A percentile compares a stretch with the other conserved stretches of the same genome.
Evolutionary conservation across 352 stramenopile genomes (phyloP).

Genomic region (Phytopythium litorale): DNA sequence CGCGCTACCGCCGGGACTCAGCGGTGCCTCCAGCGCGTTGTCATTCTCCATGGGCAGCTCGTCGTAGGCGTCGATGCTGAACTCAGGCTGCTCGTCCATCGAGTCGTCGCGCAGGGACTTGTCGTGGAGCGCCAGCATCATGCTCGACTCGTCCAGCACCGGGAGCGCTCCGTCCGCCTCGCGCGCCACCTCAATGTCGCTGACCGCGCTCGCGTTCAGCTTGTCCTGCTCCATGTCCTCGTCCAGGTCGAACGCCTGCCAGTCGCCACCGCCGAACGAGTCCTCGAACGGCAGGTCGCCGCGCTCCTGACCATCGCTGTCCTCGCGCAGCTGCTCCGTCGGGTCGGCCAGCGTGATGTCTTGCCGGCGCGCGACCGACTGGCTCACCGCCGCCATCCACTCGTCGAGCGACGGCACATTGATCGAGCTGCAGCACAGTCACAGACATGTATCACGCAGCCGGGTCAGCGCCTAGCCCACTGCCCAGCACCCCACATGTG

Average conservation of each 20-base stretch:
- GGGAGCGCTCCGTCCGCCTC: constrained; percentile 53
- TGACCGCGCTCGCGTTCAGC: constrained; percentile 65
- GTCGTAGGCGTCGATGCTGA: constrained; percentile 61
- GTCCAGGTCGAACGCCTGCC: constrained; percentile 82
- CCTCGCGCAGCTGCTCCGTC: constrained; percentile 39
- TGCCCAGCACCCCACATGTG: neutral
- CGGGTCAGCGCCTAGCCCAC: neutral
- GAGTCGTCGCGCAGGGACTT: constrained; percentile 49
- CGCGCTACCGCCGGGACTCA: constrained; percentile 35
- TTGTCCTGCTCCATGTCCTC: constrained; percentile 44
- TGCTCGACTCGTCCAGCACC: constrained; percentile 49
- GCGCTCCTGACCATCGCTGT: constrained; percentile 46
- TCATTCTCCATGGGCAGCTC: constrained; percentile 55
- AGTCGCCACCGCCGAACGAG: constrained; percentile 73
- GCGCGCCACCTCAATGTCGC: constrained; percentile 81
- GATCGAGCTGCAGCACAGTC: constrained; percentile 40
- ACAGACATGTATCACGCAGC: neutral
- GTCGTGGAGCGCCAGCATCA: constrained; percentile 38
- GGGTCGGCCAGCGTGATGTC: constrained; percentile 85
- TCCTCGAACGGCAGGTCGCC: constrained; percentile 69
- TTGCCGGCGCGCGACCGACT: constrained; percentile 70
- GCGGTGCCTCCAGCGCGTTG: constrained; percentile 23
- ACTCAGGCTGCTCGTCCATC: constrained; percentile 34
- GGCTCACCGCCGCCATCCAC: constrained; percentile 75
- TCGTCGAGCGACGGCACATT: constrained; percentile 64